Evolutionary conservation across 2,329 filamentous ascomycete species (phyloP), one percentile per base, ranked within the genome.

Genomic region (Pseudocercospora eumusae): DNA sequence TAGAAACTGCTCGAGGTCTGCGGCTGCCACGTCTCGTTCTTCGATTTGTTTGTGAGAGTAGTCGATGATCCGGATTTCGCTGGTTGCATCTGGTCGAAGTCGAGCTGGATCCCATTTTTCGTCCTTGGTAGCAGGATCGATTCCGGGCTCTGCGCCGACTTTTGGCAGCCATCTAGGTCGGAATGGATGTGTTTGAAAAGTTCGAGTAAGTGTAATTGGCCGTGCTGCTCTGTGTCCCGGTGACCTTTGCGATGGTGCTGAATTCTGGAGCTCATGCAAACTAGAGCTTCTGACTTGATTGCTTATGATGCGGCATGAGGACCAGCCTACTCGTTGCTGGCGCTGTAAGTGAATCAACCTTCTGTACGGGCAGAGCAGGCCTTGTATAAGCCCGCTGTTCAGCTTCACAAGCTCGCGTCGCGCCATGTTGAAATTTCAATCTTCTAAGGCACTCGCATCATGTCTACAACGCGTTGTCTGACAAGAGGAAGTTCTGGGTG

Each of bases 41-140:
- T 86, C 77, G 10, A 73, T 57, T 4, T 61, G 67, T 10, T 89
- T 82, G 63, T 88, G 83, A 8, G 88, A 90, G 73, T 93, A 96
- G 73, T 97, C 92, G 49, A 96, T 88, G 0, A 96, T 85, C 0
- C 89, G 93, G 56, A 96, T 93, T 52, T 91, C 85, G 73, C 91
- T 95, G 10, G 65, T 53, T 8, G 45, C 27, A 10, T 63, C 54
- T 18, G 62, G 36, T 23, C 58, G 55, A 6, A 60, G 49, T 44
- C 61, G 60, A 11, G 60, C 33, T 20, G 36, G n/a, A 57, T 64
- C 63, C 55, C 18, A 60, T 40, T 44, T 54, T 33, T 50, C 52
- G n/a, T 64, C 62, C 11, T 65, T 61, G 10, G 56, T 53, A 18
- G 59, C 33, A 5, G 65, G 63, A 33, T 68, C 67, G n/a, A 72